phyloP scores from a whole-genome alignment of 495 filamentous ascomycete genomes.

The Pyrenula aspistea region DNA sequence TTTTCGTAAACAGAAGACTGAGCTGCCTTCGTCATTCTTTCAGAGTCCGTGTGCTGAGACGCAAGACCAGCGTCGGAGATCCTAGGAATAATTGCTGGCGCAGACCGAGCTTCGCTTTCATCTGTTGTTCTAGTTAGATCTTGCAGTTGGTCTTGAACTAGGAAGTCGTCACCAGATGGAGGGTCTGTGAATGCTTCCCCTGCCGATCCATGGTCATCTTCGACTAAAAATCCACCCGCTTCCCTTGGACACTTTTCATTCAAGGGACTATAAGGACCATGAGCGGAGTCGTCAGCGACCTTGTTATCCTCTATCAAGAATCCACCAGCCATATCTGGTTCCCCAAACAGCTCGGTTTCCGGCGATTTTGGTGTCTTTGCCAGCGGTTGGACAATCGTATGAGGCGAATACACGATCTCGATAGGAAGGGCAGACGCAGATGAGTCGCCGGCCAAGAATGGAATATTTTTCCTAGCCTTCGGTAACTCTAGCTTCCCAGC shows the following conservation, averaged over 20 bases:
- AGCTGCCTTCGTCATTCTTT: neutral
- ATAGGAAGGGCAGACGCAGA: neutral
- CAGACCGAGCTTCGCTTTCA: neutral
- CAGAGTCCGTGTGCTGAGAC: neutral
- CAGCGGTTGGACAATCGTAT: neutral
- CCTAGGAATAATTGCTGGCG: too few relatives aligned
- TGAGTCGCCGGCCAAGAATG: neutral
- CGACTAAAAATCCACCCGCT: conserved; percentile 1
- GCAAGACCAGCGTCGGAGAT: neutral
- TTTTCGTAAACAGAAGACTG: neutral
- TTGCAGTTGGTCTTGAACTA: neutral
- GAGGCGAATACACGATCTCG: neutral
- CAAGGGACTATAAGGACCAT: too few relatives aligned
- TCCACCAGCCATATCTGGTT: neutral
- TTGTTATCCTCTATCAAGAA: neutral
- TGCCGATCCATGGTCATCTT: conserved; percentile 21
- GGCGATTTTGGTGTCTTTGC: neutral
- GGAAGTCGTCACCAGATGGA: neutral
- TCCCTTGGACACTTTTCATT: too few relatives aligned
- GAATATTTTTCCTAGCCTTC: neutral
- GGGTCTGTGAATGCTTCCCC: neutral
- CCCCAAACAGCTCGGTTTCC: neutral
- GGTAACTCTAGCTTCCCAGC: neutral
- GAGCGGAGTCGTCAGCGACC: neutral
- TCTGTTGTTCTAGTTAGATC: neutral